Percentiles rank a stretch among this genome's conserved stretches.
These are phyloP conservation scores for Ceratocystis huliohia DNA, from an alignment of 2,329 filamentous ascomycete species.

Conservation along the genomic window DNA sequence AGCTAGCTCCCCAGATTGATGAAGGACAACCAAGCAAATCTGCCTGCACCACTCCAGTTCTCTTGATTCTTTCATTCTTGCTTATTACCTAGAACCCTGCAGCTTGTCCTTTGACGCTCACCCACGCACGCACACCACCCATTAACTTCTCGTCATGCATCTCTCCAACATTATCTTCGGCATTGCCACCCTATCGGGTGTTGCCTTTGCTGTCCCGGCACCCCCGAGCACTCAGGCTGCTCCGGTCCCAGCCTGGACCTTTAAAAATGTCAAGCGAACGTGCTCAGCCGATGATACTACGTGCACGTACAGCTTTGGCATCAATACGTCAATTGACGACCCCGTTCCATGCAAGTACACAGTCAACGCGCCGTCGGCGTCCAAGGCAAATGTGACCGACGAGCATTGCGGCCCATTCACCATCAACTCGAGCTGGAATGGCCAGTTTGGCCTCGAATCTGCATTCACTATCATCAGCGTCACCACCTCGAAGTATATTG, in stretches of 20 bases:
- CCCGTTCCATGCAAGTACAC: conserved; percentile 31
- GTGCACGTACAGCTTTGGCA: conserved; percentile 35
- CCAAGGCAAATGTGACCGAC: conserved; percentile 28
- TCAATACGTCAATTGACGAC: conserved; percentile 30
- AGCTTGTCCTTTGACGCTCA: background rate
- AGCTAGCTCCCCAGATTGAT: background rate
- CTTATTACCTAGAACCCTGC: background rate
- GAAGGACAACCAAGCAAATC: background rate
- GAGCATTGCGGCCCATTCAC: conserved; percentile 37
- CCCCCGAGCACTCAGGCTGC: conserved; percentile 22
- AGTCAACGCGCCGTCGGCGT: conserved; percentile 28
- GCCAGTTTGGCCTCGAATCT: conserved; percentile 38
- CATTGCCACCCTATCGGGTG: conserved; percentile 3
- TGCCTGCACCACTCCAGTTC: background rate
- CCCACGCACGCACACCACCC: background rate
- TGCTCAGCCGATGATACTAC: conserved; percentile 31
- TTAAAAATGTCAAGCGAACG: conserved; percentile 31
- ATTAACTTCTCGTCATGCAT: background rate
- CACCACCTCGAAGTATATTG: conserved; percentile 35
- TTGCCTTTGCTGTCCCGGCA: background rate
- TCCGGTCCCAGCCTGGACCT: conserved; percentile 31
- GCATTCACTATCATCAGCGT: conserved; percentile 45
- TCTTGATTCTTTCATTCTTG: background rate
- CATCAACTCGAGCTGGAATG: conserved; percentile 43
- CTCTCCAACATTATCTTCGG: background rate